Base-by-base conservation (phyloP, 2,329 filamentous ascomycete species). In the Talaromyces sp. region DNA sequence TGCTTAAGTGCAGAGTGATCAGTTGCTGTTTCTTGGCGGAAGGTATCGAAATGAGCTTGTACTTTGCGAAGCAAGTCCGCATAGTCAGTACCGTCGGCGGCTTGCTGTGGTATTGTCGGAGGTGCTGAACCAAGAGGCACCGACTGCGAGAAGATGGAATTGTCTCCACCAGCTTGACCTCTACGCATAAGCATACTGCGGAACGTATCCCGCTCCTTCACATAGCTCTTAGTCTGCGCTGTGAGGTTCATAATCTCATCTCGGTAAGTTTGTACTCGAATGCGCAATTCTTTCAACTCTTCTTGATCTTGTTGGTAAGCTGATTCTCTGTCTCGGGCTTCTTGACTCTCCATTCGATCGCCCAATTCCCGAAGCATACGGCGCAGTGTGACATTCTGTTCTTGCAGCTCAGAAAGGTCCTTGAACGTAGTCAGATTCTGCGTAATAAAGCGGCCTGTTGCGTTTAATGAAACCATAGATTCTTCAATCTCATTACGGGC, bases 121-220 rank as follows among this genome's bases (percentile, higher is more conserved):
- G 82, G 82, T 22, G 77, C 75, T 43, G 79, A 78, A 59, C 80
- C 81, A 45, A 86, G 84, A 66, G 89, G 87, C 37, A 90, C 79
- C 19, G 90, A 91, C 70, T 89, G 87, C 1, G 90, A 91, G 73
- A 96, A 89, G 59, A 88, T 83, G 1, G 89, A 89, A 17, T 86
- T 84, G 49, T 75, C 86, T 74, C 73, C 85, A 73, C 73, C 83
- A 75, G 79, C 88, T 77, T 87, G 85, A 19, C 87, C 87, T 65
- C 88, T 85, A 68, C 95, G 91, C 70, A 94, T 91, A 35, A 97
- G 86, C 82, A 98, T 93, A 61, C 93, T 92, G 25, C 94, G 89
- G 88, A 97, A 98, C 87, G 97, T 97, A 75, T 99, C 94, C 68
- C 95, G 89, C 80, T 99, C 95, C 72, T 93, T 92, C 75, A 95